Evolutionary conservation across 371 early-diverging fungal genomes (phyloP).

Genomic region (Rhizopus arrhizus): DNA sequence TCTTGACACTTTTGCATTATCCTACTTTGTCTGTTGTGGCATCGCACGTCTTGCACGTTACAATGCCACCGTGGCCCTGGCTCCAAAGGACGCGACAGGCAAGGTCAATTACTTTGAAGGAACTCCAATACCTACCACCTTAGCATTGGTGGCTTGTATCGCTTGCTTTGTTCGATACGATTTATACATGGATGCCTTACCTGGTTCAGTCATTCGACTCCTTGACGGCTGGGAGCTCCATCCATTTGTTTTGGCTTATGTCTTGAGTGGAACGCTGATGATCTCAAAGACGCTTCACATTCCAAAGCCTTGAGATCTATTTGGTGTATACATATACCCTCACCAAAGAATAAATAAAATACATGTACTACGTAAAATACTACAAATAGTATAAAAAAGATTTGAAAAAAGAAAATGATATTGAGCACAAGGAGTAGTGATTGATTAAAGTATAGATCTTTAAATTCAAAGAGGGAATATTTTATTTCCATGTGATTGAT

Average conservation of each 20-base stretch:
- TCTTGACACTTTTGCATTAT: conserved; percentile 74
- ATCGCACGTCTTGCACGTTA: conserved; percentile 87
- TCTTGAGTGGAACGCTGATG: conserved; percentile 80
- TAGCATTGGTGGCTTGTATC: conserved; percentile 69
- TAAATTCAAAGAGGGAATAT: too few species aligned
- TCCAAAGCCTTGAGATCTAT: conserved; percentile 55
- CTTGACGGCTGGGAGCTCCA: conserved; percentile 63
- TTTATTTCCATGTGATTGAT: too few species aligned
- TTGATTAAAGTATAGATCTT: too few species aligned
- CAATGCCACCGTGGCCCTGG: conserved; percentile 82
- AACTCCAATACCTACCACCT: conserved; percentile 85
- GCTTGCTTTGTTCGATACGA: conserved; percentile 66
- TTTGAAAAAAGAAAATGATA: too few species aligned
- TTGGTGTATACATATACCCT: too few species aligned
- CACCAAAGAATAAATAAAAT: too few species aligned
- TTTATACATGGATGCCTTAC: conserved; percentile 54
- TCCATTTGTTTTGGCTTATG: conserved; percentile 78
- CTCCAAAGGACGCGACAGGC: conserved; percentile 77
- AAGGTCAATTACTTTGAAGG: conserved; percentile 90
- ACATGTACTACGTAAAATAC: too few species aligned
- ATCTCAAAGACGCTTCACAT: conserved; percentile 72
- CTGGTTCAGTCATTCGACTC: conserved; percentile 48
- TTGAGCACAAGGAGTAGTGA: too few species aligned
- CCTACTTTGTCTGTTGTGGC: conserved; percentile 88
- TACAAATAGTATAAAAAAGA: too few species aligned